Conservation (phyloP, 163 green algal genomes). For the Coccomyxa subellipsoidea region DNA sequence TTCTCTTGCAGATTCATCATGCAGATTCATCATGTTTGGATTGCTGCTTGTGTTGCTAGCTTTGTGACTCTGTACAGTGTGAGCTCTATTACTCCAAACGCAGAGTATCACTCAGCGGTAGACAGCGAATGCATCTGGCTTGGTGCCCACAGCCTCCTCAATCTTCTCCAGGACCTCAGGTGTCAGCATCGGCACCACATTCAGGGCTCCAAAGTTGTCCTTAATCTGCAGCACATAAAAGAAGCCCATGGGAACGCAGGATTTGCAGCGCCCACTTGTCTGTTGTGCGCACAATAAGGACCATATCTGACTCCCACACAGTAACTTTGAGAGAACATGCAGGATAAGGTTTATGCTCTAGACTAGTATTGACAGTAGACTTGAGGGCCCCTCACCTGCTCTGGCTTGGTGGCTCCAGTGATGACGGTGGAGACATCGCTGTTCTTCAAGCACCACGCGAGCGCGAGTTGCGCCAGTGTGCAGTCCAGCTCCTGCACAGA, state of each 20-base stretch:
- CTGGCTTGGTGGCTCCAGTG: conserved; percentile 61
- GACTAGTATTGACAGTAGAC: no score
- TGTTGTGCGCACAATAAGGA: no score
- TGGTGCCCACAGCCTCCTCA: conserved; percentile 20
- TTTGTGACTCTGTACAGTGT: no score
- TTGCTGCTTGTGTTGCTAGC: no score
- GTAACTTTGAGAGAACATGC: no score
- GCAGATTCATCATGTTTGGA: no score
- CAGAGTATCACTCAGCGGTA: not conserved
- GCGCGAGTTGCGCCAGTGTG: conserved; percentile 66
- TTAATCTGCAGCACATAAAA: conserved; percentile 53
- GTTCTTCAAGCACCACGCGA: conserved; percentile 80
- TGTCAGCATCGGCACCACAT: conserved; percentile 60
- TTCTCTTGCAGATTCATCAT: no score
- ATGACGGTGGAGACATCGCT: conserved; percentile 74
- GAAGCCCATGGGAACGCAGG: no score
- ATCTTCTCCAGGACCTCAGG: conserved; percentile 56
- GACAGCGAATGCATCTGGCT: not conserved
- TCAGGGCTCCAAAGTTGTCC: conserved; percentile 62
- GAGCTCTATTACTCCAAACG: not conserved
- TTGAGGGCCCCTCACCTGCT: no score
- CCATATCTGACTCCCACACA: no score
- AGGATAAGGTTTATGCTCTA: no score
- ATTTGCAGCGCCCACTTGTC: no score
- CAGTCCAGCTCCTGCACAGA: conserved; percentile 52